Conservation (phyloP, 129 eudicot genomes). For the Chrysanthemum lavandulifolium region DNA sequence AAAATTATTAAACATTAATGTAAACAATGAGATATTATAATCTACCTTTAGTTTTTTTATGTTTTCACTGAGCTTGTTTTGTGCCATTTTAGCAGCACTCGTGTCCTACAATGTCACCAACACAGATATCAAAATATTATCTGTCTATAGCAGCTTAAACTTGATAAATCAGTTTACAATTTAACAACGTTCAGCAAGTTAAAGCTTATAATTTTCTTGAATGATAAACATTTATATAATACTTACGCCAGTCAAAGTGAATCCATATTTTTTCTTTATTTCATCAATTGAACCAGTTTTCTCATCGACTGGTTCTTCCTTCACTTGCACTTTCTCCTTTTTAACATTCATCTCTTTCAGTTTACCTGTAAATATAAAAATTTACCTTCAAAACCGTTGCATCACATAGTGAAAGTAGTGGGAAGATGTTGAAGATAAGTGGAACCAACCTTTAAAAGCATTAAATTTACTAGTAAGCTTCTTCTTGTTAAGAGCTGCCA, state of each 20-base stretch:
- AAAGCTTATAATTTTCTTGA: neutral
- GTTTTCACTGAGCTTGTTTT: constrained; percentile 64
- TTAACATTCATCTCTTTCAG: constrained; percentile 63
- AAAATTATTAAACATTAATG: neutral
- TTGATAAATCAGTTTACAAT: constrained; percentile 10
- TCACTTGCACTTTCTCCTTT: constrained; percentile 60
- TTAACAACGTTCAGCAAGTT: constrained; percentile 4
- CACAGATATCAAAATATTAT: neutral
- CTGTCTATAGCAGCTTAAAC: constrained; percentile 4
- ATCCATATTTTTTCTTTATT: constrained; percentile 97
- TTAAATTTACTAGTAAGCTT: constrained; percentile 77
- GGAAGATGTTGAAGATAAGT: neutral
- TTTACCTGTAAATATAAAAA: constrained; percentile 52
- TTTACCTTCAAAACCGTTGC: neutral
- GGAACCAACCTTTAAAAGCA: constrained; percentile 67
- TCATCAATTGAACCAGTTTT: constrained; percentile 77
- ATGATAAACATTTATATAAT: neutral
- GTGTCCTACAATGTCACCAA: constrained; percentile 50
- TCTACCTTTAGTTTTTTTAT: constrained; percentile 66
- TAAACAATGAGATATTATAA: constrained; percentile 1
- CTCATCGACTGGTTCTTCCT: constrained; percentile 62
- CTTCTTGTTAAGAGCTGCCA: constrained; percentile 65
- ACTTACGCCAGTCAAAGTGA: constrained; percentile 61
- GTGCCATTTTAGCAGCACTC: constrained; percentile 61
- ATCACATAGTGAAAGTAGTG: neutral